A percentile compares a stretch with the other conserved stretches of the same genome.
Evolutionary conservation across 2,329 filamentous ascomycete species (phyloP).

Genomic region (Arachnomyces sp.): DNA sequence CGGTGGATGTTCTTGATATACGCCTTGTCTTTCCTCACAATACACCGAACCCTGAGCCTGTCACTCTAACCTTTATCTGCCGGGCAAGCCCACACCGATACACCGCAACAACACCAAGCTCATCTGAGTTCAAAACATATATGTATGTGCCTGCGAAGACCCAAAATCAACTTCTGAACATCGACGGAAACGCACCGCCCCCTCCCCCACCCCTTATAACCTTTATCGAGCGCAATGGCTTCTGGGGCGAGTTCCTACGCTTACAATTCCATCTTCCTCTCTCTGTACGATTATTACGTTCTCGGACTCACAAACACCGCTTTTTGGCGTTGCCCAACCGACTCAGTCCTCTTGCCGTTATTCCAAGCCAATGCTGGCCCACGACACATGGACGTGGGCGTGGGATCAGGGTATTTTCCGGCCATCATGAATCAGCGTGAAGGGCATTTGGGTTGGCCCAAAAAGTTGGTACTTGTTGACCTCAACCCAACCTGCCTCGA

Average conservation of each 20-base stretch:
- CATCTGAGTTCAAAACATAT: no score
- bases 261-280: background rate
- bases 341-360: slow-evolving; percentile 14
- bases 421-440: slow-evolving; percentile 8
- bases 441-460: slow-evolving; percentile 5
- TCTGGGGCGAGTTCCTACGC: background rate
- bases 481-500: slow-evolving; percentile 13
- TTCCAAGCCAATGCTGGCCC: slow-evolving; percentile 17
- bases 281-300: slow-evolving; percentile 1
- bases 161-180: no score
- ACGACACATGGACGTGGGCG: slow-evolving; percentile 23
- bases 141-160: no score
- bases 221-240: no score
- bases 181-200: no score
- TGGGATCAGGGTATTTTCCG: slow-evolving; percentile 21
- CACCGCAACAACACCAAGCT: no score
- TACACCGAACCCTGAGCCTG: no score
- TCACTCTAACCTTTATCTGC: no score
- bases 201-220: no score
- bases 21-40: no score
- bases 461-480: slow-evolving; percentile 18
- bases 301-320: slow-evolving; percentile 15
- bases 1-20: no score
- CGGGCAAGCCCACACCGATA: no score
- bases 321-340: slow-evolving; percentile 21